Base-by-base conservation (phyloP, 2,329 filamentous ascomycete species). In the Cylindrodendrum hubeiense region DNA sequence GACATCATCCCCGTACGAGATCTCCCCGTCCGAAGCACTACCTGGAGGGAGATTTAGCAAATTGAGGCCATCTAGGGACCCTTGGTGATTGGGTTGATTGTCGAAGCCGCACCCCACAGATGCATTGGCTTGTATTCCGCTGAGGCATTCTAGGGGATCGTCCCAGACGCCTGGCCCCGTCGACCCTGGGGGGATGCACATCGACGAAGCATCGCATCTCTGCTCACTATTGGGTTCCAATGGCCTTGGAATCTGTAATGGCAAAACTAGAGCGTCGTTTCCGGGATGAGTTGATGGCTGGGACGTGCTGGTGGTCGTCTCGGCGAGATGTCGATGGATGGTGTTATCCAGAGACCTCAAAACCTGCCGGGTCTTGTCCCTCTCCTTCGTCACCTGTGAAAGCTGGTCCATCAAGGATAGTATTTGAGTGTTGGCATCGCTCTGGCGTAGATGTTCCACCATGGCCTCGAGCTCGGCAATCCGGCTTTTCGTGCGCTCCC, bases 401-500 rank as follows among this genome's bases (percentile, higher is more conserved):
- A 77, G 66, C 54, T 73, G 71, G 8, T 76, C 74, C 68, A 74
- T 73, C 50, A 76, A 61, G 3, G 62, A 54, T 6, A 68, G 66
- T 19, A 74, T 54, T 21, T 75, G 70, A 10, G 71, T 37, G 37
- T 66, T 76, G 37, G 74, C 66, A 47, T 77, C 70, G 50, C 72
- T 64, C 8, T 72, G 64, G 26, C 67, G 67, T 4, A 77, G 55
- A 1, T 69, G 68, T 13, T 75, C 71, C 37, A 78, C 74, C 63
- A 72, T 73, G 21, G 68, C 69, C 58, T 78, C 76, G 2, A 78
- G 70, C 30, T 77, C 70, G 10, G 75, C 68, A 46, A 78, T 77
- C 34, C 76, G 76, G 37, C 68, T 75, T 61, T 74, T 76, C 30
- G 73, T 78, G 10, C 76, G 69, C 53, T 78, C 76, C 15, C 76